These are phyloP conservation scores for Ceratocystis colombiana DNA, from an alignment of 2,329 filamentous ascomycete genomes.

Conservation along the genomic window DNA sequence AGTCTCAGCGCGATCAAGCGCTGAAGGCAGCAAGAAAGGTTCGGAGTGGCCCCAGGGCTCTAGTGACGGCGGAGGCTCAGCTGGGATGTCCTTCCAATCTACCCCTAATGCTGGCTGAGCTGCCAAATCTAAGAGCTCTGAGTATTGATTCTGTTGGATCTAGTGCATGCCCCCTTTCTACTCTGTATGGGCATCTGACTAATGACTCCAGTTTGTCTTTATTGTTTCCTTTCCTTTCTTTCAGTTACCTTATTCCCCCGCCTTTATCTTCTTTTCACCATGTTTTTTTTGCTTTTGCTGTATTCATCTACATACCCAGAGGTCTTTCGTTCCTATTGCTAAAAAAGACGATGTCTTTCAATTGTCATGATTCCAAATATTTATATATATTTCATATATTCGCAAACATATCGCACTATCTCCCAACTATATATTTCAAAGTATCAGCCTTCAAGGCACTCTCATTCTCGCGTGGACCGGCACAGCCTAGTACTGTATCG, in stretches of 20 bases:
- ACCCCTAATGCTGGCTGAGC: not conserved
- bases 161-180: not conserved
- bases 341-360: not conserved
- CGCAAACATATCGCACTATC: not conserved
- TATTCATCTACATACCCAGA: not conserved
- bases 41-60: not conserved
- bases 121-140: not conserved
- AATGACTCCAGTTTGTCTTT: conserved; percentile 4
- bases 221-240: conserved; percentile 3
- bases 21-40: not conserved
- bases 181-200: not conserved
- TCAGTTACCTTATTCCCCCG: not conserved
- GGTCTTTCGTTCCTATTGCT: not conserved
- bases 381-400: not conserved
- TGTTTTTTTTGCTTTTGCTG: not conserved
- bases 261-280: conserved; percentile 12
- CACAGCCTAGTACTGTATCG: not conserved
- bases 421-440: not conserved
- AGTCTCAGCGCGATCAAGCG: not conserved
- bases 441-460: not conserved
- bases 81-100: not conserved
- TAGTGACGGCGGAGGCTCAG: not conserved
- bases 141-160: not conserved
- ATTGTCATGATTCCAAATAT: not conserved
- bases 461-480: not conserved